Evolutionary conservation across 768 basidiomycete species (phyloP), one percentile per base, ranked within the genome.

Genomic region (Lyophyllum atratum): DNA sequence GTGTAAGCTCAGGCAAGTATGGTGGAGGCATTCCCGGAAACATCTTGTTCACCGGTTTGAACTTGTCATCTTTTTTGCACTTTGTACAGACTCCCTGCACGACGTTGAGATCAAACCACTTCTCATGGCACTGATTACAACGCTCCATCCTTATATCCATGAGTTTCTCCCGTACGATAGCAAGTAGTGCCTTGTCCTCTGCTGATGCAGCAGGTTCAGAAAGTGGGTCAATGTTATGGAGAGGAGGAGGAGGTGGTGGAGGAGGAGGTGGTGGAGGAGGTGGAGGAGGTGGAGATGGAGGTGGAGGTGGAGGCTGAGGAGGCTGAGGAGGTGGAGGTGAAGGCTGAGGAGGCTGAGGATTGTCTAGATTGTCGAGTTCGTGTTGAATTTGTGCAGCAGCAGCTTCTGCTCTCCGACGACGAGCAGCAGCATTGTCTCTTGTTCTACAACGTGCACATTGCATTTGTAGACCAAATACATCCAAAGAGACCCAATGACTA

Each of bases 91-190:
- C 49, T 44, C 43, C 43, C 40, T 56, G 5, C 6, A n/a, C 37
- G n/a, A 50, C 39, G 43, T 56, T 34, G 5, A 56, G 48, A 39
- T 56, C 48, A 56, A 49, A 56, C 55, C 55, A 56, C 21, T 37
- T 43, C 44, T 56, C 48, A 56, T 56, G 48, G 28, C 39, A 49
- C 19, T 25, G 40, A 33, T 49, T 31, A 50, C 48, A 56, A 8
- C 14, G 34, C 14, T 37, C 34, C 19, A 37, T 37, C 19, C 29
- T 52, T 9, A 52, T 45, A 8, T 43, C 21, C 52, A 53, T 53
- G 8, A 53, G 39, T 0, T 22, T 12, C 33, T 26, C 28, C 3
- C 6, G 14, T 8, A 53, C 22, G 19, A 21, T 33, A 33, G 39
- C 21, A 1, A 53, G 28, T 15, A 6, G 40, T 5, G 29, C 28